A percentile compares a stretch with the other conserved stretches of the same genome.
Evolutionary conservation across 2,329 filamentous ascomycete genomes (phyloP).

Genomic region (Phoma sp.): DNA sequence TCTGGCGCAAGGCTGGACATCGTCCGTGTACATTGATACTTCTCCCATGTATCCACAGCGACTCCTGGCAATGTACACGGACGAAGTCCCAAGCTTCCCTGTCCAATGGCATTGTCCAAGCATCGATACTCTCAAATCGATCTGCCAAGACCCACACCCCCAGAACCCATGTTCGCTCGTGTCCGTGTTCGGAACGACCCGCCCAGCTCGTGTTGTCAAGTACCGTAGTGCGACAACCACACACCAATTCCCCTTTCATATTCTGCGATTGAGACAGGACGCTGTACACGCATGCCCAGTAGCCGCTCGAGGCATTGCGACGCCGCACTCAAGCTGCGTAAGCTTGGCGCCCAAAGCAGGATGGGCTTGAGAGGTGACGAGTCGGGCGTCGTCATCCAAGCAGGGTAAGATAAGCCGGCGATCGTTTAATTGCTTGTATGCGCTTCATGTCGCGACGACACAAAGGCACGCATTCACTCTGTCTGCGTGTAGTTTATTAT

Average conservation of each 20-base stretch:
- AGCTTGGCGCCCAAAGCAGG: constrained; percentile 2
- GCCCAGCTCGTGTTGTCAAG: not conserved
- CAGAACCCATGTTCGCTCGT: not conserved
- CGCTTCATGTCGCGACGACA: not conserved
- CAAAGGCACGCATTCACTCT: not conserved
- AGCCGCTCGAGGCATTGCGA: not conserved
- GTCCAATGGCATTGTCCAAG: no score
- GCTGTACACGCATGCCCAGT: no score
- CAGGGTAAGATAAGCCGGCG: not conserved
- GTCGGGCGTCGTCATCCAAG: constrained; percentile 10
- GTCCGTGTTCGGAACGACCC: not conserved
- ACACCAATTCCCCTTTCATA: not conserved
- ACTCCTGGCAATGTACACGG: no score
- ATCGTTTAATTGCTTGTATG: not conserved
- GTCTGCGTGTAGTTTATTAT: not conserved
- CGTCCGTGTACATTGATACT: no score
- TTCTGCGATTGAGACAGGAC: not conserved
- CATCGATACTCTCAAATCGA: no score
- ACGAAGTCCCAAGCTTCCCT: no score
- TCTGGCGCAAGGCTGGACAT: no score
- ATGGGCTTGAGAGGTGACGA: constrained; percentile 4
- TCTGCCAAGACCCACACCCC: no score
- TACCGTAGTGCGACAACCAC: not conserved
- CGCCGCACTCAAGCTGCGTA: constrained; percentile 8
- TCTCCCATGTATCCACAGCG: no score